These are phyloP conservation scores for Ceratorhiza oryzae-sativae DNA, from an alignment of 1,284 basidiomycete species.

Conservation along the genomic window DNA sequence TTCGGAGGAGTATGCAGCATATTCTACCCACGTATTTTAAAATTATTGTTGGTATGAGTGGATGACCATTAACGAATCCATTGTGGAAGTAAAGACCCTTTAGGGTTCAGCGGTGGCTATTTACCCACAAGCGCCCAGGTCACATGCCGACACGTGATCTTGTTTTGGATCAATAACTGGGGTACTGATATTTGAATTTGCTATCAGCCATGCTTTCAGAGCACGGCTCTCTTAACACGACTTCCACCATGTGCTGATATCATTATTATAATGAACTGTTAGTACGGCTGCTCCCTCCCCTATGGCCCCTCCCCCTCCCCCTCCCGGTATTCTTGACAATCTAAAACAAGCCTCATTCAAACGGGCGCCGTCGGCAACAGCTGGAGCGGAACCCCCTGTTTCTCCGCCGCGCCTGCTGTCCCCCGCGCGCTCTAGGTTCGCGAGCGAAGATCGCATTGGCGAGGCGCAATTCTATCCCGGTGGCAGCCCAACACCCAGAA, in stretches of 20 bases:
- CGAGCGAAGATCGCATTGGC: constrained; percentile 24
- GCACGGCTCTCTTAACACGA: constrained; percentile 9
- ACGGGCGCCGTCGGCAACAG: constrained; percentile 6
- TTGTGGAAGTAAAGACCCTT: too few species aligned
- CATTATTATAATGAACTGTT: constrained; percentile 22
- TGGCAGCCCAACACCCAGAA: constrained; percentile 20
- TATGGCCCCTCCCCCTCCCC: constrained; percentile 17
- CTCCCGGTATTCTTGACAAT: constrained; percentile 21
- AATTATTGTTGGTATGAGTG: too few species aligned
- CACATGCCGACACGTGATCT: constrained; percentile 21
- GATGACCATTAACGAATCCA: too few species aligned
- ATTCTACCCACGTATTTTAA: too few species aligned
- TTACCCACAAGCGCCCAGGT: background rate
- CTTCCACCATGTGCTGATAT: constrained; percentile 22
- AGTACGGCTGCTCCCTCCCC: constrained; percentile 5
- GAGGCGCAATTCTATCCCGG: constrained; percentile 24
- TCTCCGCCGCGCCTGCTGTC: background rate
- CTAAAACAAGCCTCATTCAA: constrained; percentile 33
- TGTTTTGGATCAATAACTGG: constrained; percentile 18
- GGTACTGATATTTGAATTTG: background rate
- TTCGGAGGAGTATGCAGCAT: too few species aligned
- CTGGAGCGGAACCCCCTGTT: background rate
- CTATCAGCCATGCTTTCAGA: background rate
- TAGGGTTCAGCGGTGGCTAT: too few species aligned
- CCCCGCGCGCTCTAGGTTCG: constrained; percentile 32